These are phyloP conservation scores for Podospora pseudopauciseta DNA, from an alignment of 495 filamentous ascomycete genomes.

Conservation along the genomic window DNA sequence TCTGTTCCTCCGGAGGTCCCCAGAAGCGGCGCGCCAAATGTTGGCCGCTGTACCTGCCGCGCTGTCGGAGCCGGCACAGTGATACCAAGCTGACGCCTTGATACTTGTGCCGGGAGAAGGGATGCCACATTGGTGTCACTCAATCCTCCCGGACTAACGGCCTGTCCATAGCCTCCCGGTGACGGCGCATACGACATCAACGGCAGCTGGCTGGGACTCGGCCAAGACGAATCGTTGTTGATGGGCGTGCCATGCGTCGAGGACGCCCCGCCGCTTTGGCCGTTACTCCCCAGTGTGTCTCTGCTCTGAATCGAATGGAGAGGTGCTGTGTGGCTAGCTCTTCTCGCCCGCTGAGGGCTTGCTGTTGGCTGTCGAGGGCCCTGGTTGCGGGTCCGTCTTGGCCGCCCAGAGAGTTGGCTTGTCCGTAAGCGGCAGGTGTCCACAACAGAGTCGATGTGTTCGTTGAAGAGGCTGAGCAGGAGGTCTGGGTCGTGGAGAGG, in stretches of 20 bases:
- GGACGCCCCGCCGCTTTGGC: neutral
- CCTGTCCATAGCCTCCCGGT: neutral
- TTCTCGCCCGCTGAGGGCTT: neutral
- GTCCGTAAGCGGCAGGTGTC: neutral
- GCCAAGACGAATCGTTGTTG: neutral
- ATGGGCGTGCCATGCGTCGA: neutral
- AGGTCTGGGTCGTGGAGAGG: neutral
- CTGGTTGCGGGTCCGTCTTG: conserved; percentile 1
- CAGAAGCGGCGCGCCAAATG: neutral
- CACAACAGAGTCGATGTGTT: conserved; percentile 11
- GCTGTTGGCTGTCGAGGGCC: neutral
- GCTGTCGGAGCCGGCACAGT: neutral
- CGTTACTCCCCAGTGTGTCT: conserved; percentile 1
- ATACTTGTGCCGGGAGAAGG: neutral
- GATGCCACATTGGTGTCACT: neutral
- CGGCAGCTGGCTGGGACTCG: neutral
- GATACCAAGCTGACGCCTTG: neutral
- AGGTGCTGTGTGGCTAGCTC: neutral
- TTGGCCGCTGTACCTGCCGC: neutral
- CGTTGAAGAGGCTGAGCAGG: conserved; percentile 6
- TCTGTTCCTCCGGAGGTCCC: neutral
- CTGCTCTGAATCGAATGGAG: conserved; percentile 2
- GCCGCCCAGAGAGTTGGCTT: neutral
- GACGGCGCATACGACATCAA: neutral
- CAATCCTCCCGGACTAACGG: neutral